Evolutionary conservation across 768 basidiomycete species (phyloP).

Genomic region (Hypholoma fasciculare): DNA sequence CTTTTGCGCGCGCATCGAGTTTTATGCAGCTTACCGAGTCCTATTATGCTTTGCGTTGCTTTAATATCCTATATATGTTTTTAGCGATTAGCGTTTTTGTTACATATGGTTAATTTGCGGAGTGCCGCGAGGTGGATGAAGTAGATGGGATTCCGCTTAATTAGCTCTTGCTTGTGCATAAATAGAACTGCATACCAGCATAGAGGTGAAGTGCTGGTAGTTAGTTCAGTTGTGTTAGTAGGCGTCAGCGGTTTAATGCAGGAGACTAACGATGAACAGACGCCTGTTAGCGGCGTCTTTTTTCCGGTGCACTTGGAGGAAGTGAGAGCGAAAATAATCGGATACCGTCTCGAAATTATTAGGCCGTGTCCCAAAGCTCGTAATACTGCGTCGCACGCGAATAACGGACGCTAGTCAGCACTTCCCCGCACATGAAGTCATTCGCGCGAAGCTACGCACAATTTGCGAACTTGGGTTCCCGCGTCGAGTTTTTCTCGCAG

Average conservation of each 20-base stretch:
- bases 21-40: constrained; percentile 45
- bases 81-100: neutral
- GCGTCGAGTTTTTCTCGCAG: constrained; percentile 69
- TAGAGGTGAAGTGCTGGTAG: constrained; percentile 65
- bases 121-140: neutral
- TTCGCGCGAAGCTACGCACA: constrained; percentile 46
- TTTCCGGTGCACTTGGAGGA: constrained; percentile 70
- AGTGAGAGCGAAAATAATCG: constrained; percentile 85
- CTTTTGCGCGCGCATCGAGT: neutral
- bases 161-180: neutral
- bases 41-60: constrained; percentile 66
- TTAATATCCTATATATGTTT: constrained; percentile 51
- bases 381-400: constrained; percentile 48
- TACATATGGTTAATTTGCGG: neutral
- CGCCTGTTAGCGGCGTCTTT: constrained; percentile 60
- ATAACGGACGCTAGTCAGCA: no score
- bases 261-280: constrained; percentile 59
- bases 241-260: neutral
- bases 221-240: neutral
- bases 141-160: neutral
- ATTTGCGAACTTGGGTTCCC: constrained; percentile 71
- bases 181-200: constrained; percentile 47
- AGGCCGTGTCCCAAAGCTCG: constrained; percentile 71
- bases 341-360: constrained; percentile 73
- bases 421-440: no score